phyloP scores from a whole-genome alignment of 345 rosid species.

The Trapa bicornis region DNA sequence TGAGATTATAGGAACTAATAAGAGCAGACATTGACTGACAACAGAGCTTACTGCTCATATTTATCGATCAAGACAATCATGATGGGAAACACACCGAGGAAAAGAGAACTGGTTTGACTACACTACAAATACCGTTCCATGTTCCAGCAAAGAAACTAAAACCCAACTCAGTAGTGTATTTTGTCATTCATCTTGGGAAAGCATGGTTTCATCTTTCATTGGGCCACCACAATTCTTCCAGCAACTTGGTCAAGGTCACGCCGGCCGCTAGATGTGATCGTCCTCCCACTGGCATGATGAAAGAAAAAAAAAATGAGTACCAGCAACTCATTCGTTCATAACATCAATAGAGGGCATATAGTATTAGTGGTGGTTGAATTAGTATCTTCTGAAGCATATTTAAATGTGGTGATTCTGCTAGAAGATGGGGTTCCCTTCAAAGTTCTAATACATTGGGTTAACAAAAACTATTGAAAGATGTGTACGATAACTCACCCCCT shows the following conservation, averaged over 20 bases:
- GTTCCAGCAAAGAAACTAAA: not conserved
- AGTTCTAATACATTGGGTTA: not conserved
- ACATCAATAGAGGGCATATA: too few species aligned
- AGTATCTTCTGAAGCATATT: too few species aligned
- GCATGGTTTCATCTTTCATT: constrained; percentile 3
- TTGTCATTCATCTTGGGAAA: not conserved
- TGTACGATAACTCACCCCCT: constrained; percentile 16
- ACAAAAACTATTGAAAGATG: not conserved
- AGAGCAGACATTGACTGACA: too few species aligned
- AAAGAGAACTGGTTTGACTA: not conserved
- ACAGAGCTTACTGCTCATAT: too few species aligned
- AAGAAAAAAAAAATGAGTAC: too few species aligned
- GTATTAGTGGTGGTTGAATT: too few species aligned
- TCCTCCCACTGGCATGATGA: constrained; percentile 27
- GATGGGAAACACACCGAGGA: not conserved
- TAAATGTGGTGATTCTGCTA: too few species aligned
- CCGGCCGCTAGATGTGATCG: constrained; percentile 35
- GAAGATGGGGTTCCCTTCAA: not conserved
- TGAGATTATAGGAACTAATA: too few species aligned
- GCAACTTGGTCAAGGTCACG: constrained; percentile 50
- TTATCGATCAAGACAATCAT: not conserved
- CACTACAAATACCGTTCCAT: not conserved
- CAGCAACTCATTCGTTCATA: not conserved
- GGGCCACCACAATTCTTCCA: constrained; percentile 28
- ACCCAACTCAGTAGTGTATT: not conserved